Percentiles rank a stretch among this genome's conserved stretches.
phyloP scores from a whole-genome alignment of 345 rosid genomes.

The Cochlearia excelsa region DNA sequence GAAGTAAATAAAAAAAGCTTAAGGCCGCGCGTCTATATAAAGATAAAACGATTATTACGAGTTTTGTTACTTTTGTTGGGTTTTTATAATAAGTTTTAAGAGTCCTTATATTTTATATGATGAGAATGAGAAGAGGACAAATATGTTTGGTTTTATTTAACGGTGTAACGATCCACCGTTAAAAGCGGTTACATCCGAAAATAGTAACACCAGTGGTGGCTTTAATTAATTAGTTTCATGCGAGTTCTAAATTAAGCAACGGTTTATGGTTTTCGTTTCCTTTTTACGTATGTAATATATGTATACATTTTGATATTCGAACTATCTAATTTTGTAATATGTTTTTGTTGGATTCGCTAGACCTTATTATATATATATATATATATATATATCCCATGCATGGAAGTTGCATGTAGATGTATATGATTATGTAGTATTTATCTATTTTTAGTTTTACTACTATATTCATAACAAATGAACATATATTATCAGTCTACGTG shows the following conservation, averaged over 20 bases:
- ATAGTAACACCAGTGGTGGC: slow-evolving; percentile 18
- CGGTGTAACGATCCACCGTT: slow-evolving; percentile 26
- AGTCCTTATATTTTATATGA: slow-evolving; percentile 12
- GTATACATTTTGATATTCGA: background rate
- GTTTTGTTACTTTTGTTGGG: background rate
- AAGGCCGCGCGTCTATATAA: background rate
- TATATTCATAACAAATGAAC: too few relatives aligned
- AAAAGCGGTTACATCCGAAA: slow-evolving; percentile 15
- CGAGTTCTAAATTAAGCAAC: slow-evolving; percentile 20
- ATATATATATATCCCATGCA: too few relatives aligned
- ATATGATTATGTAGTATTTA: too few relatives aligned
- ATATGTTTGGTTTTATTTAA: slow-evolving; percentile 1
- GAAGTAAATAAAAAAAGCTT: too few relatives aligned
- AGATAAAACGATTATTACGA: background rate
- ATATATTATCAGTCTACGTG: background rate
- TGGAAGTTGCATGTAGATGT: too few relatives aligned
- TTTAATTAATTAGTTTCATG: slow-evolving; percentile 22
- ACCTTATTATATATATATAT: too few relatives aligned
- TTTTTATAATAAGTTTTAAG: background rate
- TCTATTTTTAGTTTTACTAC: too few relatives aligned
- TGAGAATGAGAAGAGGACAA: background rate
- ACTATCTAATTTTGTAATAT: background rate
- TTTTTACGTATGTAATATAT: background rate
- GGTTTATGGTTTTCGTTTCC: background rate
- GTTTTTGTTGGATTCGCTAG: too few relatives aligned